Base-by-base conservation (phyloP, 345 rosid species). In the Populus nigra region DNA sequence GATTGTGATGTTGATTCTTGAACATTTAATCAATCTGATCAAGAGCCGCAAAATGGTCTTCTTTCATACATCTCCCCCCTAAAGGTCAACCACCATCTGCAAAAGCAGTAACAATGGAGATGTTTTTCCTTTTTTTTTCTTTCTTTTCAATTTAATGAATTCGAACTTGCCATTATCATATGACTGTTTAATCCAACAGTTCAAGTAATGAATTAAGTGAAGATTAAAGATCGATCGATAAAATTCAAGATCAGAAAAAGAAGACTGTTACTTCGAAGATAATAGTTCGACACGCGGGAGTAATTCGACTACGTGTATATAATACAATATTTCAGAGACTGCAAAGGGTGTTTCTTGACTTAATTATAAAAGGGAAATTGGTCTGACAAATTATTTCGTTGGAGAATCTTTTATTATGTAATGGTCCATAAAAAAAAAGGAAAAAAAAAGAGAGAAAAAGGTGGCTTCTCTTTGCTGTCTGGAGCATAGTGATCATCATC, bases 1-100 rank as follows among this genome's bases (percentile, higher is more conserved):
- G 57, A 62, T 22, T 67, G 23, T 68, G 66, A 39, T 81, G 85
- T 83, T 73, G 83, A 83, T 86, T 43, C 53, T 33, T 41, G 4
- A 49, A 33, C n/a, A n/a, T 50, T 67, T 41, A 12, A 74, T 72
- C 65, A 39, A 63, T 71, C 47, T 73, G 65, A 76, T 77, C 29
- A 31, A 23, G 23, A 33, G 38, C 74, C 11, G 0, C 0, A 20
- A 53, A 53, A 18, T 20, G 8, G n/a, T 6, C 7, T 20, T 53
- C n/a, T 20, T 20, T 53, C 5, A 6, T 20, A 2, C 59, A 18
- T 7, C 3, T 8, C 20, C 0, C 8, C 9, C 59, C 59, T 2
- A 53, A 5, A 49, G 23, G 59, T 53, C 59, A 53, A 20, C 59
- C 59, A 20, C 59, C 59, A 53, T 7, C 0, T 20, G 10, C 23